These are phyloP conservation scores for Colletotrichum australisinense DNA, from an alignment of 2,329 filamentous ascomycete genomes.

Conservation along the genomic window DNA sequence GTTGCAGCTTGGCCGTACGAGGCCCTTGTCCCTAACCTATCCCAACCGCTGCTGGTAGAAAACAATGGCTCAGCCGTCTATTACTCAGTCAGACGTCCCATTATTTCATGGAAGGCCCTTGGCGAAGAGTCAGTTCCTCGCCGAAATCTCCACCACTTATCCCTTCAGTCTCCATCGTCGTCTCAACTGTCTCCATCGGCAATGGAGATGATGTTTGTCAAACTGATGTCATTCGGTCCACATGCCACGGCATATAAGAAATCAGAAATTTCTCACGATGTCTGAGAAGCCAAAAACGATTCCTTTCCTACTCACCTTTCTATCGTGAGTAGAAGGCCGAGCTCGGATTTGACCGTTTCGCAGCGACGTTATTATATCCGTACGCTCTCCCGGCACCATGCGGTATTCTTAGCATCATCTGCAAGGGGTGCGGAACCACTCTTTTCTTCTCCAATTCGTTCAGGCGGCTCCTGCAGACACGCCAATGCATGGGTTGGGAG, in stretches of 20 bases:
- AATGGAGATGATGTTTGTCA: not conserved
- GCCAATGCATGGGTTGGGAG: constrained; percentile 18
- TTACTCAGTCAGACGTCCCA: not conserved
- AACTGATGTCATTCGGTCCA: not conserved
- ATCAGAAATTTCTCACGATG: not conserved
- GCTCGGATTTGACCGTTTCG: not conserved
- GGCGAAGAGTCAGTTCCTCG: not conserved
- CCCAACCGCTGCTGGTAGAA: not conserved
- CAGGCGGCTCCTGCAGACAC: constrained; percentile 18
- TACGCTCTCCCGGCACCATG: not conserved
- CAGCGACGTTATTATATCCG: not conserved
- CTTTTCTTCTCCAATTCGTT: constrained; percentile 26
- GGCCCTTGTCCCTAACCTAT: not conserved
- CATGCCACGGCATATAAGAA: not conserved
- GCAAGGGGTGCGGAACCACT: not conserved
- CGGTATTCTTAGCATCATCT: not conserved
- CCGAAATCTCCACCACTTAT: not conserved
- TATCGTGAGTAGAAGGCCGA: not conserved
- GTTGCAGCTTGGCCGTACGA: not conserved
- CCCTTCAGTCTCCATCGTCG: not conserved
- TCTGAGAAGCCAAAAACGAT: not conserved
- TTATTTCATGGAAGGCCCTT: not conserved
- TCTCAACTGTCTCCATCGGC: not conserved
- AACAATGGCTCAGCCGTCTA: not conserved
- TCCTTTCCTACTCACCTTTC: not conserved